These are phyloP conservation scores for Apophysomyces trapeziformis DNA, from an alignment of 371 early-diverging fungal genomes.

Conservation along the genomic window DNA sequence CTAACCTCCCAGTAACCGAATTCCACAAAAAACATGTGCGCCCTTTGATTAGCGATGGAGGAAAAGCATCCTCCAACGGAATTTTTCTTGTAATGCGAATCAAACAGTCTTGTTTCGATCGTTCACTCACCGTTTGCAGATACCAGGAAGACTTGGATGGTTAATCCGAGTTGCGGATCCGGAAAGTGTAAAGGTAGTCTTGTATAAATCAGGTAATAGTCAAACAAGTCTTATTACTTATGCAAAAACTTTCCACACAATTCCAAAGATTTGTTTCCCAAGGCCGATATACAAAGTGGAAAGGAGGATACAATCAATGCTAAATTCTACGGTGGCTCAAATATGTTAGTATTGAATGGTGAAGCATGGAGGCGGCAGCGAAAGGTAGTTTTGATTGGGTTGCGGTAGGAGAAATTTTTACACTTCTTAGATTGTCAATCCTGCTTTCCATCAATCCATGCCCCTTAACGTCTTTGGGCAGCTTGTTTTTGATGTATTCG, in stretches of 20 bases:
- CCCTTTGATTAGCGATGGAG: constrained; percentile 4
- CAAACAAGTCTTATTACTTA: background rate
- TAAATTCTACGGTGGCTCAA: constrained; percentile 27
- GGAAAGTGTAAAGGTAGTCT: constrained; percentile 21
- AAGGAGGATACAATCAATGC: constrained; percentile 21
- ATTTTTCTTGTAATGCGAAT: background rate
- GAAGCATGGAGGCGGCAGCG: constrained; percentile 33
- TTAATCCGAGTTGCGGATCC: constrained; percentile 34
- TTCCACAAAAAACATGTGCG: constrained; percentile 66
- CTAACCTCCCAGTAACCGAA: constrained; percentile 63
- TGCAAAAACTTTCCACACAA: background rate
- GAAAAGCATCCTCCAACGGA: background rate
- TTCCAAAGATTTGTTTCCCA: constrained; percentile 24
- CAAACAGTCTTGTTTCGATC: background rate
- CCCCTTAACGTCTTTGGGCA: constrained; percentile 40
- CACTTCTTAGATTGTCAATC: constrained; percentile 31
- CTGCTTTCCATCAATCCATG: constrained; percentile 41
- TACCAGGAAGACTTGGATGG: constrained; percentile 30
- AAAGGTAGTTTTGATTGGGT: constrained; percentile 17
- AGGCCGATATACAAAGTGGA: constrained; percentile 13
- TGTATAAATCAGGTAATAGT: constrained; percentile 37
- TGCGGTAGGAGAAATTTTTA: background rate
- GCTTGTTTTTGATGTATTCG: constrained; percentile 24
- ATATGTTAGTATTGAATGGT: constrained; percentile 31
- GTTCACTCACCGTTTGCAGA: constrained; percentile 11